A percentile compares a stretch with the other conserved stretches of the same genome.
These are phyloP conservation scores for Trichophyton benhamiae DNA, from an alignment of 2,329 filamentous ascomycete species.

Conservation along the genomic window DNA sequence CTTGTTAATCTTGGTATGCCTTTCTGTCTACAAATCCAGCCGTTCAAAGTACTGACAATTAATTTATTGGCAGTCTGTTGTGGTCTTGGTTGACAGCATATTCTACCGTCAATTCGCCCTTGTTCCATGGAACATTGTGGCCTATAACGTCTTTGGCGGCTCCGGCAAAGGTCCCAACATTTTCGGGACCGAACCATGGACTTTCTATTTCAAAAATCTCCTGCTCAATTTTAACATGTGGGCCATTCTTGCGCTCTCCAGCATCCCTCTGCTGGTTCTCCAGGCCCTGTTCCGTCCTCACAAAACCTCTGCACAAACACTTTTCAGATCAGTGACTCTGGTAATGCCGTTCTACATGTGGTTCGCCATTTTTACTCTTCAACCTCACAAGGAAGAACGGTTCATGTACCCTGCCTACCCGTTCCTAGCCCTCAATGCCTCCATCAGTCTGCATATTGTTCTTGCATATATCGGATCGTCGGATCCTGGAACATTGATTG, in stretches of 20 bases:
- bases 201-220: conserved; percentile 88
- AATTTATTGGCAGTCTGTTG: conserved; percentile 44
- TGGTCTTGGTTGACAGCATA: conserved; percentile 62
- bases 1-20: conserved; percentile 52
- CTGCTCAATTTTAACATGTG: conserved; percentile 91
- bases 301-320: conserved; percentile 52
- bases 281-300: conserved; percentile 56
- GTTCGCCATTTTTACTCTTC: conserved; percentile 78
- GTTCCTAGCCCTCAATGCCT: conserved; percentile 76
- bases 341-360: conserved; percentile 85
- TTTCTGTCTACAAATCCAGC: not conserved
- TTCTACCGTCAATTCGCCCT: conserved; percentile 71
- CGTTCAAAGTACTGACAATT: not conserved
- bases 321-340: conserved; percentile 65
- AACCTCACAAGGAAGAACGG: conserved; percentile 94
- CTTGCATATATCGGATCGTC: conserved; percentile 61
- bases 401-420: conserved; percentile 99
- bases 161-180: conserved; percentile 71
- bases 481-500: conserved; percentile 53
- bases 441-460: conserved; percentile 69
- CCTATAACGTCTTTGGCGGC: conserved; percentile 85
- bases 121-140: conserved; percentile 84
- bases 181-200: conserved; percentile 93
- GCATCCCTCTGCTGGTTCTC: conserved; percentile 61
- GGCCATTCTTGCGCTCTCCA: conserved; percentile 66